Evolutionary conservation across 176 grass and related monocot genomes (phyloP).

Genomic region (Oryza nivara): DNA sequence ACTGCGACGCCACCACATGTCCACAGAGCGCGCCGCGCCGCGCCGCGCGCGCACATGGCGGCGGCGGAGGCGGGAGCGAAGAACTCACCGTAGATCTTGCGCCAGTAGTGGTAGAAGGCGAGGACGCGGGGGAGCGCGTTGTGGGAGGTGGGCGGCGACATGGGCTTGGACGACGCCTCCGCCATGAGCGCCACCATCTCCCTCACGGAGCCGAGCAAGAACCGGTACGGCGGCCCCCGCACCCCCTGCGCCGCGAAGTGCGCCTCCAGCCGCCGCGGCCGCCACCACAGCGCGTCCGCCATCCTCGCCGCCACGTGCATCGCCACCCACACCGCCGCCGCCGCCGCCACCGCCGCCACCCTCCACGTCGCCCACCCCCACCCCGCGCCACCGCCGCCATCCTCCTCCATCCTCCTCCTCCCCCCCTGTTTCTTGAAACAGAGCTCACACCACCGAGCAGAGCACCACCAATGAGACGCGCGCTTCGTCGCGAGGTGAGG

Average conservation of each 20-base stretch:
- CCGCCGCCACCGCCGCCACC: background rate
- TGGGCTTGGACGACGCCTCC: slow-evolving; percentile 75
- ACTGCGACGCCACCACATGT: slow-evolving; percentile 11
- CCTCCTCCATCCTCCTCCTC: slow-evolving; percentile 5
- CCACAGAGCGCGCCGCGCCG: background rate
- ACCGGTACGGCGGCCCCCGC: slow-evolving; percentile 72
- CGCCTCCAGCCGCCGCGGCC: slow-evolving; percentile 67
- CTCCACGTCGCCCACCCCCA: slow-evolving; percentile 50
- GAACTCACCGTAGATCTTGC: slow-evolving; percentile 82
- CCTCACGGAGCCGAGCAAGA: slow-evolving; percentile 61
- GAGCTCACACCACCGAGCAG: background rate
- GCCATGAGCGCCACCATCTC: slow-evolving; percentile 88
- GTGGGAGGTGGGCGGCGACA: slow-evolving; percentile 75
- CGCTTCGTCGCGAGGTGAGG: background rate
- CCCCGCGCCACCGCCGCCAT: slow-evolving; percentile 13
- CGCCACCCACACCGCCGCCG: slow-evolving; percentile 46
- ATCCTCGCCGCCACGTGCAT: slow-evolving; percentile 54
- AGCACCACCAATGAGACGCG: background rate
- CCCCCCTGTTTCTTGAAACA: slow-evolving; percentile 38
- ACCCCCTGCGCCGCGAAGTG: slow-evolving; percentile 83
- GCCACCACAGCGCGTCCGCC: slow-evolving; percentile 78
- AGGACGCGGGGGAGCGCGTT: slow-evolving; percentile 88
- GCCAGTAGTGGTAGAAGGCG: slow-evolving; percentile 94
- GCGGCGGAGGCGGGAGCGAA: background rate
- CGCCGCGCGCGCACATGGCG: background rate